Conservation (phyloP, 768 basidiomycete species). For the Rhodosporidiobolus odoratus region DNA sequence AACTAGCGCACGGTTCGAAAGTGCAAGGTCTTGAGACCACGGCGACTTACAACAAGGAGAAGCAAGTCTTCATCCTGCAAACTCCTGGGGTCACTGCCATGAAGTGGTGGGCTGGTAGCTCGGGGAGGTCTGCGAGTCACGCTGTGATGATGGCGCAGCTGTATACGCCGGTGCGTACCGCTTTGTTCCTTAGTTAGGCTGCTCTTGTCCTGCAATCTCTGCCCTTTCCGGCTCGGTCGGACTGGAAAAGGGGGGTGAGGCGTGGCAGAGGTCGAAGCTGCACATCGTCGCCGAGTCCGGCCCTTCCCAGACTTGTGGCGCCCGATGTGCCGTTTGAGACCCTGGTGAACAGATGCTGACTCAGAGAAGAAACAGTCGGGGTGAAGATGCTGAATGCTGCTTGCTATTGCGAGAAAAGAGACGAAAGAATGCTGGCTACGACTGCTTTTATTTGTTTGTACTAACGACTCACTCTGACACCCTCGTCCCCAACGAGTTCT, state of each 20-base stretch:
- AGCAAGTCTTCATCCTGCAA: constrained; percentile 66
- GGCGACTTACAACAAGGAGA: constrained; percentile 63
- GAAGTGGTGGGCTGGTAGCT: constrained; percentile 77
- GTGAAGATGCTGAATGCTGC: background rate
- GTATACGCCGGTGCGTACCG: constrained; percentile 51
- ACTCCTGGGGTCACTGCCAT: constrained; percentile 67
- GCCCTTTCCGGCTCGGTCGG: background rate
- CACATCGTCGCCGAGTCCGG: too few species aligned
- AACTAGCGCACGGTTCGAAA: constrained; percentile 64
- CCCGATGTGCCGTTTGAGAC: too few species aligned
- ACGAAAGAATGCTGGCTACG: too few species aligned
- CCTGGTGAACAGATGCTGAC: too few species aligned
- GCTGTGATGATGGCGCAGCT: constrained; percentile 70
- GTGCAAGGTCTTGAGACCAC: constrained; percentile 67
- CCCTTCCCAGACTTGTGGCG: too few species aligned
- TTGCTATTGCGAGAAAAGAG: constrained; percentile 1
- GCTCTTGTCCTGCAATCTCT: background rate
- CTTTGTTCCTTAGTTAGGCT: background rate
- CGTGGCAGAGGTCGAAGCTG: background rate
- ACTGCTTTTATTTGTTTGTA: background rate
- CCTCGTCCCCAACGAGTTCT: constrained; percentile 20
- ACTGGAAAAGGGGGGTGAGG: background rate
- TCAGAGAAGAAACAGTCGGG: too few species aligned
- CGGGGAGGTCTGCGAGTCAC: constrained; percentile 67
- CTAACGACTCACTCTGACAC: constrained; percentile 26